Percentiles rank a stretch among this genome's conserved stretches.
Conservation (phyloP, 352 stramenopile species). For the Thalassiosira exigua region DNA sequence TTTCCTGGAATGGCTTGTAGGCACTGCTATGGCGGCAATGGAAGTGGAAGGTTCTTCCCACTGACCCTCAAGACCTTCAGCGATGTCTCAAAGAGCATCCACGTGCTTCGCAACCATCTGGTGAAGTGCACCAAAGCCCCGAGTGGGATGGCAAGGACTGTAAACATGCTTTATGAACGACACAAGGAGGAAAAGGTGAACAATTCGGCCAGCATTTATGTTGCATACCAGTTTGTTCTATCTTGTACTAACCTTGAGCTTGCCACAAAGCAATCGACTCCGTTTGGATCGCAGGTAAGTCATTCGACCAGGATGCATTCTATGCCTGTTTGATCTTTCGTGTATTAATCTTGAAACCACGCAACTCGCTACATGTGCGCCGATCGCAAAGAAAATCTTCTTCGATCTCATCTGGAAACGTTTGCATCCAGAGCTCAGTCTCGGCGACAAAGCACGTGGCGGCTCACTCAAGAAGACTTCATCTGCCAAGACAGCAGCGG, state of each 20-base stretch:
- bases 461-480: neutral
- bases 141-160: constrained; percentile 35
- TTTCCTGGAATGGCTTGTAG: constrained; percentile 58
- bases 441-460: neutral
- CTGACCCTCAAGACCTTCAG: constrained; percentile 61
- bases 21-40: constrained; percentile 57
- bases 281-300: constrained; percentile 11
- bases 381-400: constrained; percentile 60
- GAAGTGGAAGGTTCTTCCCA: constrained; percentile 59
- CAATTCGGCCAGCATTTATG: too few relatives aligned
- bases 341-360: too few relatives aligned
- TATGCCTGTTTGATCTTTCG: too few relatives aligned
- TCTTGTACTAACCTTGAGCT: too few relatives aligned
- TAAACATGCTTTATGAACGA: constrained; percentile 35
- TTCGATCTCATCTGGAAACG: constrained; percentile 59
- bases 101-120: constrained; percentile 59
- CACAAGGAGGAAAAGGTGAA: constrained; percentile 58
- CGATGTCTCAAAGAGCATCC: constrained; percentile 58
- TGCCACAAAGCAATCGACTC: constrained; percentile 4
- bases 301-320: too few relatives aligned
- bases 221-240: too few relatives aligned
- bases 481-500: neutral
- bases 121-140: constrained; percentile 50
- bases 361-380: constrained; percentile 34
- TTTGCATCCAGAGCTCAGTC: constrained; percentile 44